phyloP scores from a whole-genome alignment of 805 yeast genomes.

The Zygoascus biomembranicola region DNA sequence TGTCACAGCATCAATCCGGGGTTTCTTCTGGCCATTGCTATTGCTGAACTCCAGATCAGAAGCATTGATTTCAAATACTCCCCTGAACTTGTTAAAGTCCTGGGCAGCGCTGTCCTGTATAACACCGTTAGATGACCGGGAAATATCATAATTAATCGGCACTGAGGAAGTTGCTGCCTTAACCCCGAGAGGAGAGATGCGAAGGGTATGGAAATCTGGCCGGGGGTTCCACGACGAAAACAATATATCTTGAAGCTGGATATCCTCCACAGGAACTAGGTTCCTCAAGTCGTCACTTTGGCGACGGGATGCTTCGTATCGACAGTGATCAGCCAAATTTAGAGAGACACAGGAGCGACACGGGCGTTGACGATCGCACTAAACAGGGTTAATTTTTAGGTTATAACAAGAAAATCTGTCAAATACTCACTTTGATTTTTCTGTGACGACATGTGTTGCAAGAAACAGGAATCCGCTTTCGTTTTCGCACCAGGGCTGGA shows the following conservation, averaged over 20 bases:
- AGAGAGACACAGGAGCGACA: constrained; percentile 16
- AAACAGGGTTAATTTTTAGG: no score
- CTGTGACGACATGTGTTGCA: constrained; percentile 17
- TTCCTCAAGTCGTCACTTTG: neutral
- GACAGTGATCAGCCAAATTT: constrained; percentile 5
- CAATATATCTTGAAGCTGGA: neutral
- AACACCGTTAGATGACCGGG: neutral
- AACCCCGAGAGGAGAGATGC: neutral
- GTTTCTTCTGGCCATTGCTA: neutral
- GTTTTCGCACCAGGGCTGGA: neutral
- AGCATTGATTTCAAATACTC: neutral
- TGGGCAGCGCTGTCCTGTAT: neutral
- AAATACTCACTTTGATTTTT: constrained; percentile 13
- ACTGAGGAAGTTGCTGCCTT: neutral
- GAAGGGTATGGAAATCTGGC: neutral
- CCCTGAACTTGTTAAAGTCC: neutral
- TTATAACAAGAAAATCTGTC: neutral
- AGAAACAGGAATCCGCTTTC: constrained; percentile 14
- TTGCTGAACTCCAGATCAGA: neutral
- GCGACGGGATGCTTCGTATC: constrained; percentile 2
- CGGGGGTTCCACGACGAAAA: neutral
- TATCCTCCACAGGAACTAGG: neutral
- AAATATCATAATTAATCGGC: neutral
- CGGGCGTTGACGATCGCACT: constrained; percentile 18
- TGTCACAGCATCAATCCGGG: neutral